Evolutionary conservation across 345 rosid species (phyloP), one percentile per base, ranked within the genome.

Genomic region (Bruguiera parviflora): DNA sequence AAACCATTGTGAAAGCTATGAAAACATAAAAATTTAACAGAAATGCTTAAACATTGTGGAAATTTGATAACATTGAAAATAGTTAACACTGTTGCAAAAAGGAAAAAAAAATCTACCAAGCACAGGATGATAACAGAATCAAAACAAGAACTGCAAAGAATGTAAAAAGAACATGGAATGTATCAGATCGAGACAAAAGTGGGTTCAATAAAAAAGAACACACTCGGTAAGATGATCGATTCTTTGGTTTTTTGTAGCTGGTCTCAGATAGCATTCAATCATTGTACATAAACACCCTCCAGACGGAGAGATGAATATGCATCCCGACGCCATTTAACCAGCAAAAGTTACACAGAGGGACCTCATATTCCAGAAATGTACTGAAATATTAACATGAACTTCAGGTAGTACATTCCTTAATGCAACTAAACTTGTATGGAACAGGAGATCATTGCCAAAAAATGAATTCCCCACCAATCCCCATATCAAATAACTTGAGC

Each of bases 211-310:
- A 15, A n/a, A 53, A 3, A 46, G 58, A 82, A 59, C 27, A 55
- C 71, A 70, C 75, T 63, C 28, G 78, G 79, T 72, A 71, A 65
- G 78, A 72, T 55, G 66, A 74, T 16, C 19, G 61, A 71, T n/a
- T 53, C 5, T 51, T 39, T 33, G 21, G 56, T 69, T 73, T 59
- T 2, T 69, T 64, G 27, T 73, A 51, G 84, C 75, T 74, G 81
- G 79, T 59, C 28, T 53, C 6, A 65, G 73, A 64, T 77, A 77
- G 86, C 63, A 73, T 68, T 66, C 72, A 61, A 79, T 81, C 82
- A 80, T 72, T 19, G 47, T 32, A 66, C 59, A 9, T 7, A 73
- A 31, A 66, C 58, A 60, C 31, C 55, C 60, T 67, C 5, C 3
- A 27, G 59, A 43, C 18, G 31, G 60, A 64, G 47, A 61, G 59